Conservation (phyloP, 495 filamentous ascomycete genomes). For the Tuber magnatum region DNA sequence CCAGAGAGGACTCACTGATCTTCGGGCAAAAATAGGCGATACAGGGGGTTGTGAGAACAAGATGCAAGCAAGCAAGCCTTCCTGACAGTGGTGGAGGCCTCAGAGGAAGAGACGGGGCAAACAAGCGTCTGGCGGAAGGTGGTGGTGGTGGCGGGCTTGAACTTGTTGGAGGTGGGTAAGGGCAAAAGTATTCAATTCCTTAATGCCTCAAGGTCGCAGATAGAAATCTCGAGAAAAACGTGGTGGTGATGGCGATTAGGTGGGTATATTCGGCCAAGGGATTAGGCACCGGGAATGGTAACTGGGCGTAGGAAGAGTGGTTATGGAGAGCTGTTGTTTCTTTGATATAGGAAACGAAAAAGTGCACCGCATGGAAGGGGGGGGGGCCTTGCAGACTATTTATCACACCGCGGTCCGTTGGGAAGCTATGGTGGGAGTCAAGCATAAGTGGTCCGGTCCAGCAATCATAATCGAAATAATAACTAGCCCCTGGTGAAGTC, state of each 20-base stretch:
- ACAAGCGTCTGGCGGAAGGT: background rate
- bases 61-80: background rate
- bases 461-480: constrained; percentile 6
- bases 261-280: background rate
- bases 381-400: constrained; percentile 33
- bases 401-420: constrained; percentile 11
- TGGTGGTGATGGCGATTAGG: background rate
- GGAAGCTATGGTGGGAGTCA: constrained; percentile 3
- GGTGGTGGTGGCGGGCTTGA: background rate
- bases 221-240: background rate
- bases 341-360: constrained; percentile 5
- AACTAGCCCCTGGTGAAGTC: constrained; percentile 26
- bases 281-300: background rate
- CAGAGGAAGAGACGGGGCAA: background rate
- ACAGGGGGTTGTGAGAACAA: constrained; percentile 7
- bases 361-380: constrained; percentile 10
- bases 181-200: background rate
- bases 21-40: constrained; percentile 38
- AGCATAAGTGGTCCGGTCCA: background rate
- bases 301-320: background rate
- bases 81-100: background rate
- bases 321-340: background rate
- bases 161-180: background rate
- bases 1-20: background rate
- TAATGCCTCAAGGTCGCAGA: background rate